phyloP scores from a whole-genome alignment of 768 basidiomycete genomes.

The Coprinopsis sp. region DNA sequence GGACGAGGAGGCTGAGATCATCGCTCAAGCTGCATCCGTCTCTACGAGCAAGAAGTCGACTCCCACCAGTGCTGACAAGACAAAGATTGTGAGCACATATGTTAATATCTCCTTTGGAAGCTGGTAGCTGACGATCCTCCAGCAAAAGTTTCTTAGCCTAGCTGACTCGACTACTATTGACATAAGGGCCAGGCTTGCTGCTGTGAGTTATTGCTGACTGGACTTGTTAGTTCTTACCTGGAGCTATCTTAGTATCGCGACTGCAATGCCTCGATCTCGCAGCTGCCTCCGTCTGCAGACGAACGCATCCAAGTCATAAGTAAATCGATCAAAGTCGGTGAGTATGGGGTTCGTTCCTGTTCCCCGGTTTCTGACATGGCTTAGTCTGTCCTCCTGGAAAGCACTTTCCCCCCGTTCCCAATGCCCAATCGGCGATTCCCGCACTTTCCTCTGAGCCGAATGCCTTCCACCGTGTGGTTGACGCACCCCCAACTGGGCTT shows the following conservation, averaged over 20 bases:
- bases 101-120: not conserved
- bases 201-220: too few species aligned
- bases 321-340: not conserved
- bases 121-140: not conserved
- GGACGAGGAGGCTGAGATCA: not conserved
- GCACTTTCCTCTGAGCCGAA: not conserved
- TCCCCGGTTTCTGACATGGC: not conserved
- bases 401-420: not conserved
- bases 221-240: not conserved
- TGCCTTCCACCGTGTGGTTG: not conserved
- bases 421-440: not conserved
- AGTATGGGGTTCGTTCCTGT: not conserved
- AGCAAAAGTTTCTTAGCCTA: not conserved
- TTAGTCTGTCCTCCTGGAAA: not conserved
- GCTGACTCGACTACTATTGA: not conserved
- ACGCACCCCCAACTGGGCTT: not conserved
- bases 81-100: not conserved
- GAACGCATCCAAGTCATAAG: not conserved
- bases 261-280: not conserved
- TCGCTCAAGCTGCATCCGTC: not conserved
- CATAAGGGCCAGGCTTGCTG: not conserved
- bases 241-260: not conserved
- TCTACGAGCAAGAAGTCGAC: not conserved
- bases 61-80: not conserved
- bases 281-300: not conserved